These are phyloP conservation scores for Cystofilobasidium ferigula DNA, from an alignment of 768 basidiomycete genomes.

Conservation along the genomic window DNA sequence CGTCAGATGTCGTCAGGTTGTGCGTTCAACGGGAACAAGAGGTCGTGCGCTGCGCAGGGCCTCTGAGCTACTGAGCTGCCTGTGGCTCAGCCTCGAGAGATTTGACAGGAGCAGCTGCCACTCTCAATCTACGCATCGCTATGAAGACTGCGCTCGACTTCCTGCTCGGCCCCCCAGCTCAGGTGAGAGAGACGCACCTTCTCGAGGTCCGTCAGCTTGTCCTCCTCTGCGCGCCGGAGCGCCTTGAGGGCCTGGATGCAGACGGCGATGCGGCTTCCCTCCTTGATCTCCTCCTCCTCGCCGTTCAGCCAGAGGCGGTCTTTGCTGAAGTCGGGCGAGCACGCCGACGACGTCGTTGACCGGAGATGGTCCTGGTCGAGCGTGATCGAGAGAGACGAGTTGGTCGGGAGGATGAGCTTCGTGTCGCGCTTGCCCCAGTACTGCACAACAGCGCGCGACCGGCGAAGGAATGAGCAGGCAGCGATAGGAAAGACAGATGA, in stretches of 20 bases:
- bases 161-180: neutral
- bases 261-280: conserved; percentile 61
- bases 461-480: neutral
- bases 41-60: neutral
- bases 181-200: conserved; percentile 17
- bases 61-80: no score
- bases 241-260: conserved; percentile 81
- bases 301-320: conserved; percentile 95
- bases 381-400: conserved; percentile 95
- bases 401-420: conserved; percentile 86
- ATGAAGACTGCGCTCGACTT: no score
- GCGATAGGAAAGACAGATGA: neutral
- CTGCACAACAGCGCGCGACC: no score
- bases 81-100: no score
- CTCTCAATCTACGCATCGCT: no score
- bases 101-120: no score
- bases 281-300: conserved; percentile 75
- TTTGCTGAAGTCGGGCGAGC: conserved; percentile 57
- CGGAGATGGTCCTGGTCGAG: conserved; percentile 91
- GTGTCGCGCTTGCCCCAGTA: conserved; percentile 99
- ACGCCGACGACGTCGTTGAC: conserved; percentile 83
- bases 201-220: conserved; percentile 25
- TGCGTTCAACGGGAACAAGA: neutral
- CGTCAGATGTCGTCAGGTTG: neutral
- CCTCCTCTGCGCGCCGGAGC: conserved; percentile 65